Evolutionary conservation across 139 green algal genomes (phyloP).

Genomic region (Closterium sp.): DNA sequence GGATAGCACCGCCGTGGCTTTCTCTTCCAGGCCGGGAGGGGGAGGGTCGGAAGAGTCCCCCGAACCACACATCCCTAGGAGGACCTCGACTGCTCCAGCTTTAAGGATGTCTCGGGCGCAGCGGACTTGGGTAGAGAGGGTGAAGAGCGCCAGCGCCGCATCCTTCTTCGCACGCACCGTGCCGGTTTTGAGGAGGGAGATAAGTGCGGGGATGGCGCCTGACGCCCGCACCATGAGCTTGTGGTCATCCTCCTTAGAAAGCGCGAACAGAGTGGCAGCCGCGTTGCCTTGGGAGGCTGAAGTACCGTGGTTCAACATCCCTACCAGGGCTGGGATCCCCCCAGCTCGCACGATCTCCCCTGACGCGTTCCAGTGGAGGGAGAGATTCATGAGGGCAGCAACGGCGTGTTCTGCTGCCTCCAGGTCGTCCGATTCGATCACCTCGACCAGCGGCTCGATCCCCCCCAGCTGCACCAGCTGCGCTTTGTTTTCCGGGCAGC

Average conservation of each 20-base stretch:
- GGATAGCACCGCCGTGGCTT: not conserved
- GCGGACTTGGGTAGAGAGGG: not conserved
- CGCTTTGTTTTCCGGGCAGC: not conserved
- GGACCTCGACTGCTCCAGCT: constrained; percentile 4
- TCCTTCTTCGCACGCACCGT: constrained; percentile 24
- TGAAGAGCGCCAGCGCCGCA: constrained; percentile 32
- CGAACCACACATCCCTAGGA: not conserved
- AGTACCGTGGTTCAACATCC: not conserved
- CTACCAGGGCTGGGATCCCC: constrained; percentile 12
- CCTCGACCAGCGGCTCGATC: not conserved
- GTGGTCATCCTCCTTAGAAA: not conserved
- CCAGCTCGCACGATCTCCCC: constrained; percentile 4
- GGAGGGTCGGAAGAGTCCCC: not conserved
- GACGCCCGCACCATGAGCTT: not conserved
- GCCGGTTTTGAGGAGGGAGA: not conserved
- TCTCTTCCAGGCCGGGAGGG: constrained; percentile 12
- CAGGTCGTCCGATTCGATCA: not conserved
- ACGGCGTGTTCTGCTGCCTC: not conserved
- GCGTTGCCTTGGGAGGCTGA: not conserved
- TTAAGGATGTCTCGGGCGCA: not conserved
- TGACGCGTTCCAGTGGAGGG: not conserved
- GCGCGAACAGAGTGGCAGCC: not conserved
- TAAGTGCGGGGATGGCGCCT: constrained; percentile 20
- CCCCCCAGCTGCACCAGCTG: not conserved
- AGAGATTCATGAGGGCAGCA: not conserved